Evolutionary conservation across 2,329 filamentous ascomycete species (phyloP), one percentile per base, ranked within the genome.

Genomic region (Arthrobotrys iridis): DNA sequence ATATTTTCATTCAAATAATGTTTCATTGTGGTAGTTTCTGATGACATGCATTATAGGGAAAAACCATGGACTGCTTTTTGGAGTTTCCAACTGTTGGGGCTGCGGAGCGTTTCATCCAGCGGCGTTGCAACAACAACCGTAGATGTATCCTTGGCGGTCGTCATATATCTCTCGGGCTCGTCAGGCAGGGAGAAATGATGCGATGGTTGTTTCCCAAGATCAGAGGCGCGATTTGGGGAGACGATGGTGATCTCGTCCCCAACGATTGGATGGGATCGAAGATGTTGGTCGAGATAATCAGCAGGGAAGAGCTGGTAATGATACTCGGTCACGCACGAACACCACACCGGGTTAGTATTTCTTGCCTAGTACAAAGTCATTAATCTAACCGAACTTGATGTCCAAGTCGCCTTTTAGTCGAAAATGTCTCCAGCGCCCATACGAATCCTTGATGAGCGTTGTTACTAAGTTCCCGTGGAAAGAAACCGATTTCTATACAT

Each of bases 401-500:
- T 48, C 55, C 55, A 37, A 89, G 87, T 88, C 87, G 10, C 86
- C 86, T 0, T 90, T 87, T 79, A 85, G 87, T 6, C 85, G 84
- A 67, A 84, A 88, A 24, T 89, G 87, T 77, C 87, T 88, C 0
- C 88, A 90, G 81, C 86, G 89, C 11, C 86, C 88, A 1, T 90
- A 87, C 66, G 89, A 91, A 82, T 88, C 85, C 79, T 83, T 90
- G 78, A 88, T 90, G 78, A 89, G 87, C 80, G 89, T 86, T 0
- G 79, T 88, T 37, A 85, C 85, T 73, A 88, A 90, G 83, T 84
- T 89, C 45, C 89, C 89, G 0, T 91, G 89, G 89, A 84, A 86
- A 72, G 84, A 85, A 80, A 84, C 87, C 0, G 81, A 86, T 1
- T 78, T 83, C 62, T 87, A 90, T 82, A 90, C 86, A 5, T 82